Conservation (phyloP, 306 rosid genomes). For the Delonix regia region DNA sequence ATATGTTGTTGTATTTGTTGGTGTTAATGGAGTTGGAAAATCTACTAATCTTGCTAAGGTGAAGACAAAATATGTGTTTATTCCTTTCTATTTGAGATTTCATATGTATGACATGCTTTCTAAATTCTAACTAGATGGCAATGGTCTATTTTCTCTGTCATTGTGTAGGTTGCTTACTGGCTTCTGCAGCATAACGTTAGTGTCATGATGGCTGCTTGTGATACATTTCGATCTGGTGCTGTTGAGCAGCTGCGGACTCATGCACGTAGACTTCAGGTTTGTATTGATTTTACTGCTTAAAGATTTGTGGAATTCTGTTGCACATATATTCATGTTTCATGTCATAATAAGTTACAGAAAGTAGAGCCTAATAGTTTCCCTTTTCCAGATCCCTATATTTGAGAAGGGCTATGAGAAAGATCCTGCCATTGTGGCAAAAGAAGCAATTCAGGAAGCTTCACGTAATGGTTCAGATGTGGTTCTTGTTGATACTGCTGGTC, state of each 20-base stretch:
- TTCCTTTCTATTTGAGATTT: conserved; percentile 18
- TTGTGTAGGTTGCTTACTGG: conserved; percentile 96
- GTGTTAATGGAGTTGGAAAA: conserved; percentile 98
- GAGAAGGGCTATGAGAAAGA: conserved; percentile 99
- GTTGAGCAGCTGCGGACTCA: conserved; percentile 99
- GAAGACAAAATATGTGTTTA: conserved; percentile 11
- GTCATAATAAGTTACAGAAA: conserved; percentile 10
- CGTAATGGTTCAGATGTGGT: conserved; percentile 95
- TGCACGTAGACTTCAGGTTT: conserved; percentile 98
- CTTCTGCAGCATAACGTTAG: conserved; percentile 79
- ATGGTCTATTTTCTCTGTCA: conserved; percentile 24
- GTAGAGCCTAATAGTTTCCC: conserved; percentile 17
- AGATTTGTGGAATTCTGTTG: not conserved
- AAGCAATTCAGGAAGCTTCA: conserved; percentile 96
- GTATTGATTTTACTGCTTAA: conserved; percentile 27
- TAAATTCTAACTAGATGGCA: conserved; percentile 33
- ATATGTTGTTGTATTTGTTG: conserved; percentile 94
- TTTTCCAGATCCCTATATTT: conserved; percentile 85
- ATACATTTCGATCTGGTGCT: conserved; percentile 98
- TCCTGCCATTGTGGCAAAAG: conserved; percentile 98
- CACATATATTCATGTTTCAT: not conserved
- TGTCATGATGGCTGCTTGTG: conserved; percentile 99
- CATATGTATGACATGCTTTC: conserved; percentile 15
- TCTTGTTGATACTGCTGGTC: conserved; percentile 97
- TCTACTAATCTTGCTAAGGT: conserved; percentile 99